These are phyloP conservation scores for Hygrophorus pudorinus DNA, from an alignment of 768 basidiomycete genomes.

Conservation along the genomic window DNA sequence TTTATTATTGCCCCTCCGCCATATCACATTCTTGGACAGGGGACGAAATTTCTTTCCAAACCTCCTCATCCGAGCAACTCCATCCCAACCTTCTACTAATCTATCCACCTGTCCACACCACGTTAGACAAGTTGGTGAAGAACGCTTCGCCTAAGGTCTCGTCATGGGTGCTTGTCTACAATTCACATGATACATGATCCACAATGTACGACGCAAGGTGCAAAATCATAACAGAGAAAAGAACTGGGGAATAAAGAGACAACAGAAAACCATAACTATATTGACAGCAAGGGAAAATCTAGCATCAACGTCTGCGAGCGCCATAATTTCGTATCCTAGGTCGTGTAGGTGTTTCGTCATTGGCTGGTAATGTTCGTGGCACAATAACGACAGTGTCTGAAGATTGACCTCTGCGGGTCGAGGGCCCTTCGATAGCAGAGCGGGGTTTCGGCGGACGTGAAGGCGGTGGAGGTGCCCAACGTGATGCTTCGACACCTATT, in stretches of 20 bases:
- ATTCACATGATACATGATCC: neutral
- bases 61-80: too few species aligned
- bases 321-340: conserved; percentile 39
- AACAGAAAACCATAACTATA: neutral
- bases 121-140: too few species aligned
- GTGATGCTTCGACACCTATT: conserved; percentile 20
- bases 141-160: too few species aligned
- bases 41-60: too few species aligned
- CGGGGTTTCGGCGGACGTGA: conserved; percentile 11
- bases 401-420: neutral
- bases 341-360: conserved; percentile 50
- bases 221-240: neutral
- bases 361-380: conserved; percentile 23
- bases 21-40: too few species aligned
- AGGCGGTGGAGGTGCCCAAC: conserved; percentile 18
- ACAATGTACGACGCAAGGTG: neutral
- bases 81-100: too few species aligned
- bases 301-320: conserved; percentile 12
- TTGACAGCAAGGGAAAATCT: neutral
- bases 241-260: neutral
- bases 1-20: too few species aligned
- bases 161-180: too few species aligned
- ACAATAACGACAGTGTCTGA: conserved; percentile 13
- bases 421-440: conserved; percentile 8
- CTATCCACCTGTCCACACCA: too few species aligned